A percentile compares a stretch with the other conserved stretches of the same genome.
These are phyloP conservation scores for Scheffersomyces lignicola DNA, from an alignment of 1,139 yeast genomes.

Conservation along the genomic window DNA sequence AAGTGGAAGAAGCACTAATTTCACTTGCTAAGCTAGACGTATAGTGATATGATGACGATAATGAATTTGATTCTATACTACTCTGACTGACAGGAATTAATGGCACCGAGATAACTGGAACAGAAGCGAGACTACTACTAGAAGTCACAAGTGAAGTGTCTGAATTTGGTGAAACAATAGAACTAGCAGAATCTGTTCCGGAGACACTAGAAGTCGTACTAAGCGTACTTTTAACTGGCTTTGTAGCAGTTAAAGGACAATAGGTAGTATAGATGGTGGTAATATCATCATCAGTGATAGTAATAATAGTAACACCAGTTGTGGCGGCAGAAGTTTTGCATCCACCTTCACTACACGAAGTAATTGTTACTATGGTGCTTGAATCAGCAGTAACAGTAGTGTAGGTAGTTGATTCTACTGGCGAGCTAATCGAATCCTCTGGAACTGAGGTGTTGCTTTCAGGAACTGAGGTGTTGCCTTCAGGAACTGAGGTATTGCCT, in stretches of 20 bases:
- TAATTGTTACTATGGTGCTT: conserved; percentile 6
- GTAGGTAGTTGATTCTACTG: conserved; percentile 6
- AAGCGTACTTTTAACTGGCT: neutral
- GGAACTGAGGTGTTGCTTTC: no score
- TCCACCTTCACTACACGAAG: conserved; percentile 6
- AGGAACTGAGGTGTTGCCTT: conserved; percentile 3
- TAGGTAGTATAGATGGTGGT: conserved; percentile 11
- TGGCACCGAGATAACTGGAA: no score
- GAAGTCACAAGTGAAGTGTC: no score
- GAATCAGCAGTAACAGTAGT: conserved; percentile 7
- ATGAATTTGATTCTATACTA: no score
- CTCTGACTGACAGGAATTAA: no score
- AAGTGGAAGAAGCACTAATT: no score
- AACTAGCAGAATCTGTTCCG: neutral
- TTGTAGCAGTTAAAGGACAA: conserved; percentile 11
- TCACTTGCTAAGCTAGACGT: no score
- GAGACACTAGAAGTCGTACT: neutral
- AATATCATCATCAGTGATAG: conserved; percentile 8
- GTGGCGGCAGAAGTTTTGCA: conserved; percentile 6
- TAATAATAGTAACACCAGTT: conserved; percentile 9
- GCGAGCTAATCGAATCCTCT: no score
- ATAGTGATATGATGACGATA: no score
- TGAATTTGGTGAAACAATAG: no score
- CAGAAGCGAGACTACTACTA: no score
- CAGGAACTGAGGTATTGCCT: no score